phyloP scores from a whole-genome alignment of 192 early-diverging fungal genomes.

The Lunasporangiospora selenospora region DNA sequence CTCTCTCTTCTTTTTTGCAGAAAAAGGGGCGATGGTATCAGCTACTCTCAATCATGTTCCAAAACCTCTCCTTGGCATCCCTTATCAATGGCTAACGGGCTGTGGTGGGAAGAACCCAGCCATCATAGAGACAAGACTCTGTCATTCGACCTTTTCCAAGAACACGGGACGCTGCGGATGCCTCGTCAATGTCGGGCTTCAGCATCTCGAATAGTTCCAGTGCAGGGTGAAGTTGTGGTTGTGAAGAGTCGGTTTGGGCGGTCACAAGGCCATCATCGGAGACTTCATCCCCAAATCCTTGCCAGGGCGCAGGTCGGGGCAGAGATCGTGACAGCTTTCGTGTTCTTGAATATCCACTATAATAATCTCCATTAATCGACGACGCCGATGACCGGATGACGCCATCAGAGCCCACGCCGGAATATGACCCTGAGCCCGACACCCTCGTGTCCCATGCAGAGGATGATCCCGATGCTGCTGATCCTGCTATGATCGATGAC shows the following conservation, averaged over 20 bases:
- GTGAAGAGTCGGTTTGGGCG: not conserved
- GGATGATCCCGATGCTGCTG: not conserved
- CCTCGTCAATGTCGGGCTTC: constrained; percentile 17
- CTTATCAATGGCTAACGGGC: too few species aligned
- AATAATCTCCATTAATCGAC: not conserved
- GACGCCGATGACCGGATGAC: not conserved
- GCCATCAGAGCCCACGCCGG: not conserved
- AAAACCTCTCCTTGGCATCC: too few species aligned
- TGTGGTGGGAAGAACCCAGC: too few species aligned
- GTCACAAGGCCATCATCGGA: not conserved
- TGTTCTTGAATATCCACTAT: not conserved
- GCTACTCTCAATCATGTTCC: too few species aligned
- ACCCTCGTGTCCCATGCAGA: constrained; percentile 1
- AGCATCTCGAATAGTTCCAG: constrained; percentile 17
- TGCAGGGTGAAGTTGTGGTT: constrained; percentile 17
- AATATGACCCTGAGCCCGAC: not conserved
- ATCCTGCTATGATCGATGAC: not conserved
- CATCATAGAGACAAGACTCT: too few species aligned
- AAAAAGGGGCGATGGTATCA: too few species aligned
- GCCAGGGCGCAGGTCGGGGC: constrained; percentile 19
- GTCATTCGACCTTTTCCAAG: too few species aligned
- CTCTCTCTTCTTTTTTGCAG: too few species aligned
- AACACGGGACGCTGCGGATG: not conserved
- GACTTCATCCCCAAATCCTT: constrained; percentile 35
- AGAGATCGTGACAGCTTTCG: not conserved